Base-by-base conservation (phyloP, 2,329 filamentous ascomycete species). In the Akanthomyces lecanii region DNA sequence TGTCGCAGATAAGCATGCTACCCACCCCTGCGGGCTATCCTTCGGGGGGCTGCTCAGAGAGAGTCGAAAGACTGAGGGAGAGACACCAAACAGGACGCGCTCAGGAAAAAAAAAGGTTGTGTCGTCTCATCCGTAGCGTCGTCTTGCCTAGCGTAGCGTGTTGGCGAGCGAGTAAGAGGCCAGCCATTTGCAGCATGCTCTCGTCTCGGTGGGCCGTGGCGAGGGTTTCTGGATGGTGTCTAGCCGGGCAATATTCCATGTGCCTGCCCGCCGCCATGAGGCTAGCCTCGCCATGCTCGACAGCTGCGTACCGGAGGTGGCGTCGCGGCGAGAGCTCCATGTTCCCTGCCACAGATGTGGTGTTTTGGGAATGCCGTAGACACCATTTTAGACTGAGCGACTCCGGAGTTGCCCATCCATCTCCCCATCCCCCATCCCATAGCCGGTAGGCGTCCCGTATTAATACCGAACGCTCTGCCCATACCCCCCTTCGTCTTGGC, bases 401-500 rank as follows among this genome's bases (percentile, higher is more conserved):
- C 36, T 56, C 60, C 60, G 60, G 60, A 62, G 60, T 55, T 42
- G 44, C 51, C 51, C 44, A 62, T 62, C 33, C 56, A 48, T 48
- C 30, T 40, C 12, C 38, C 38, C 44, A 40, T 54, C 52, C 58
- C 58, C 55, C 55, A 48, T 48, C 42, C 28, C 25, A 11, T 48
- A n/a, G 30, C 55, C 42, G 51, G 36, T n/a, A 36, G 51, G 56
- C 50, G 40, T 55, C 28, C 54, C 33, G 61, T 57, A 66, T 66
- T 64, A 67, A 67, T 63, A 66, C 59, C 52, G 48, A 63, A 65
- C 54, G 53, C 33, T 45, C 59, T 62, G 47, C 62, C 62, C 65
- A 42, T 53, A 30, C 51, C 57, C 57, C 61, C 63, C 63, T 64
- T 60, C 58, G 60, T 44, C 44, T 48, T 48, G 51, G 23, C 8